Evolutionary conservation across 2,329 filamentous ascomycete species (phyloP).

Genomic region (Penicillium sp.): DNA sequence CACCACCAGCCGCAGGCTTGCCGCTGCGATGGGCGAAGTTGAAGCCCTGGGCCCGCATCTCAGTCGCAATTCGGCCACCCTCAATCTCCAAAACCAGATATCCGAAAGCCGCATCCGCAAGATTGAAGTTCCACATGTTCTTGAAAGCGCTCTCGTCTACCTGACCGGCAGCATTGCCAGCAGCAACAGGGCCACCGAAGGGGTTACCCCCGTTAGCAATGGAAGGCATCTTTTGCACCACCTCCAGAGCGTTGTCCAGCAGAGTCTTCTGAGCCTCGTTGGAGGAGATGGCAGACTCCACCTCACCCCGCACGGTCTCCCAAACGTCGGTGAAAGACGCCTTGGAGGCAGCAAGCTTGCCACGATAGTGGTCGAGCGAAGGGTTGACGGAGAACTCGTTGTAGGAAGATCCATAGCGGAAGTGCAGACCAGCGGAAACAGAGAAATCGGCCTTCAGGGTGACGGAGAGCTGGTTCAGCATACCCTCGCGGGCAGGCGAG

Average conservation of each 20-base stretch:
- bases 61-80: slow-evolving; percentile 92
- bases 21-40: slow-evolving; percentile 96
- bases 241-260: slow-evolving; percentile 84
- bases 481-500: slow-evolving; percentile 92
- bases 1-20: slow-evolving; percentile 66
- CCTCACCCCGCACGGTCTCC: slow-evolving; percentile 97
- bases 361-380: slow-evolving; percentile 95
- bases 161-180: slow-evolving; percentile 74
- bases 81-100: slow-evolving; percentile 96
- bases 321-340: slow-evolving; percentile 99
- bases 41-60: slow-evolving; percentile 98
- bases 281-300: slow-evolving; percentile 89
- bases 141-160: slow-evolving; percentile 99
- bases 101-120: slow-evolving; percentile 96
- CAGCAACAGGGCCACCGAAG: slow-evolving; percentile 83
- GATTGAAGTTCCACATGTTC: slow-evolving; percentile 99
- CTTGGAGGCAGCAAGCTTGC: slow-evolving; percentile 96
- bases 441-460: slow-evolving; percentile 98
- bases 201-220: slow-evolving; percentile 95
- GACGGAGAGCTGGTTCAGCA: slow-evolving; percentile 96
- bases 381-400: slow-evolving; percentile 99
- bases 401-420: slow-evolving; percentile 98
- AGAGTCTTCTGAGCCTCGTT: slow-evolving; percentile 95
- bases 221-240: slow-evolving; percentile 97
- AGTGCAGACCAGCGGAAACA: slow-evolving; percentile 94